These are phyloP conservation scores for Cucumis cinereus DNA, from an alignment of 306 rosid species.

Conservation along the genomic window DNA sequence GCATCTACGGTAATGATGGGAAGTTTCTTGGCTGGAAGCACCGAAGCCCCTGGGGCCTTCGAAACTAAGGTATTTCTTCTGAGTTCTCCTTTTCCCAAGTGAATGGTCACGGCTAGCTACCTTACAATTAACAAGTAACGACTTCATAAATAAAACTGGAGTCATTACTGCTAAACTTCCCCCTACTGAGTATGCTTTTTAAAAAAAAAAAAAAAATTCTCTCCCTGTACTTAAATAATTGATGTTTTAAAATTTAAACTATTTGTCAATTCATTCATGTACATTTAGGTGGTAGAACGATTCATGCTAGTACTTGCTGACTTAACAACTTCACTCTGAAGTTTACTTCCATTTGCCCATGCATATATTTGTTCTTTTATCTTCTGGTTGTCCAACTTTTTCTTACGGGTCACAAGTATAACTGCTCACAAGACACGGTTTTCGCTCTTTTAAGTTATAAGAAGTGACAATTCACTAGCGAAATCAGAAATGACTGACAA, in stretches of 20 bases:
- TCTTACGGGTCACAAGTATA: neutral
- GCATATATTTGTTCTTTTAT: neutral
- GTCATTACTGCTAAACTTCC: neutral
- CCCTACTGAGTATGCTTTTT: neutral
- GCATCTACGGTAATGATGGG: constrained; percentile 98
- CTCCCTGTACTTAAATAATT: neutral
- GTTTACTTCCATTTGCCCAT: neutral
- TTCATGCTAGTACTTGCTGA: neutral
- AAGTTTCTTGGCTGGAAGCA: constrained; percentile 84
- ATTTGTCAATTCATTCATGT: neutral
- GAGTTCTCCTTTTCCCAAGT: neutral
- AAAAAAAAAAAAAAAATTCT: neutral
- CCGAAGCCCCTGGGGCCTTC: constrained; percentile 82
- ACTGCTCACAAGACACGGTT: neutral
- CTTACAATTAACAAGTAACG: neutral
- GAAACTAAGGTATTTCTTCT: constrained; percentile 44
- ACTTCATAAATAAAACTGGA: neutral
- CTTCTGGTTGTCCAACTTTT: neutral
- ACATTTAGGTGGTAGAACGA: neutral
- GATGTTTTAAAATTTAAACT: neutral
- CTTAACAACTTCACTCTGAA: neutral
- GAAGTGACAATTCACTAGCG: neutral
- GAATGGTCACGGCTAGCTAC: neutral
- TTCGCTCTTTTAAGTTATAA: neutral
- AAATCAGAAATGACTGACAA: neutral